Conservation (phyloP, 1,139 yeast species). For the Debaryomyces psychrophilus region DNA sequence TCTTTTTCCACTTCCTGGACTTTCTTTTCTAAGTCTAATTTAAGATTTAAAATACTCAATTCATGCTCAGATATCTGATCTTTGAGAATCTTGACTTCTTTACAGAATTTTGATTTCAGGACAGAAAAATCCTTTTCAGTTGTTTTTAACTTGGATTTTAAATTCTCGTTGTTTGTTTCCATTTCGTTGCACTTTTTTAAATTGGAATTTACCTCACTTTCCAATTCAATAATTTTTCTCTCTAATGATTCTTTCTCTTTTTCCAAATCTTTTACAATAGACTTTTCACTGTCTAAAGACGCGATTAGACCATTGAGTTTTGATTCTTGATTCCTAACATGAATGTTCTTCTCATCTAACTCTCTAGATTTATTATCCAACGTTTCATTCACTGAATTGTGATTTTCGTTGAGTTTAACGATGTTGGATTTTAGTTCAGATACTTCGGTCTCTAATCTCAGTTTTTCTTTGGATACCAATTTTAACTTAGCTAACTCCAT, state of each 20-base stretch:
- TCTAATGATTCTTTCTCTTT: conserved; percentile 10
- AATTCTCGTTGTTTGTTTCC: conserved; percentile 7
- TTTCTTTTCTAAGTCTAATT: conserved; percentile 32
- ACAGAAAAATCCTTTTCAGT: conserved; percentile 7
- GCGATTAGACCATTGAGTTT: not conserved
- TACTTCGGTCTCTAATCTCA: not conserved
- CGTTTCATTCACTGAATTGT: not conserved
- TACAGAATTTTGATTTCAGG: conserved; percentile 3
- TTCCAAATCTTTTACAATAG: not conserved
- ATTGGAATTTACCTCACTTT: conserved; percentile 13
- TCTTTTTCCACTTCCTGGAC: conserved; percentile 53
- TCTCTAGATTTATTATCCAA: not conserved
- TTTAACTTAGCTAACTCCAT: not conserved
- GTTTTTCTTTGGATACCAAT: not conserved
- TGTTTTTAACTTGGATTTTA: conserved; percentile 4
- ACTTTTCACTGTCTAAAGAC: not conserved
- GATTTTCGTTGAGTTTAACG: not conserved
- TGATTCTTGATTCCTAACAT: not conserved
- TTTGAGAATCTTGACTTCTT: conserved; percentile 14
- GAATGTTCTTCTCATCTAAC: not conserved
- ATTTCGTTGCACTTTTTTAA: conserved; percentile 12
- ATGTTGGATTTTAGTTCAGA: conserved; percentile 8
- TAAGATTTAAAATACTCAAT: conserved; percentile 14
- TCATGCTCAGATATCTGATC: conserved; percentile 14
- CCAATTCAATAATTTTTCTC: conserved; percentile 12